phyloP scores from a whole-genome alignment of 345 rosid genomes.

The Rhizophora apiculata region DNA sequence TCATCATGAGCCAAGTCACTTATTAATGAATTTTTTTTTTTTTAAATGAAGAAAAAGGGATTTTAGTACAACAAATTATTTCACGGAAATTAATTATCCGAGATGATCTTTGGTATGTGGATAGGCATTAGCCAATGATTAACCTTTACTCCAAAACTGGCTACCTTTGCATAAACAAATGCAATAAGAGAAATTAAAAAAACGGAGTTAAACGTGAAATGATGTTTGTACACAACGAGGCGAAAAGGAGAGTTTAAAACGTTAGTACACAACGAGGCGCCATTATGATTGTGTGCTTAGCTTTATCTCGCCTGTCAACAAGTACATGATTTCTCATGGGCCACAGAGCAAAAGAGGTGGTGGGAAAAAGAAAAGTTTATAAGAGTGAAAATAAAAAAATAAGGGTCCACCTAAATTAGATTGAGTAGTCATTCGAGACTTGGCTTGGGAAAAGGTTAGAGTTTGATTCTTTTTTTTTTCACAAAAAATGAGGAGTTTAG shows the following conservation, averaged over 20 bases:
- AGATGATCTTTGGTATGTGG: conserved; percentile 5
- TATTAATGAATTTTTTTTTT: too few species aligned
- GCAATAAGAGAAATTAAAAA: background rate
- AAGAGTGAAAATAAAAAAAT: background rate
- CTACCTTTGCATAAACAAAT: conserved; percentile 2
- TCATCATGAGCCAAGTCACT: too few species aligned
- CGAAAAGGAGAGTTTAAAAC: conserved; percentile 17
- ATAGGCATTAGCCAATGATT: conserved; percentile 23
- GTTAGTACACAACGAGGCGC: conserved; percentile 35
- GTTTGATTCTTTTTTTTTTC: too few species aligned
- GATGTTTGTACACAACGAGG: conserved; percentile 22
- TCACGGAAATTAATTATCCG: too few species aligned
- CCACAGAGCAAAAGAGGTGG: conserved; percentile 20
- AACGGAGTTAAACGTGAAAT: background rate
- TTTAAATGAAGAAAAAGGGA: too few species aligned
- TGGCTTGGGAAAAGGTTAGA: too few species aligned
- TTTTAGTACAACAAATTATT: too few species aligned
- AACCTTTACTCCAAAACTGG: background rate
- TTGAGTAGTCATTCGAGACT: too few species aligned
- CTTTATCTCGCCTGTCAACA: conserved; percentile 41
- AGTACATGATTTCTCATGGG: conserved; percentile 39
- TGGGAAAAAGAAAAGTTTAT: background rate
- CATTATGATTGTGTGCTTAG: conserved; percentile 43
- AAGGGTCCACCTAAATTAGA: too few species aligned
- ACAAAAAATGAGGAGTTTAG: too few species aligned